Evolutionary conservation across 371 early-diverging fungal species (phyloP).

Genomic region (Furculomyces boomerangus): DNA sequence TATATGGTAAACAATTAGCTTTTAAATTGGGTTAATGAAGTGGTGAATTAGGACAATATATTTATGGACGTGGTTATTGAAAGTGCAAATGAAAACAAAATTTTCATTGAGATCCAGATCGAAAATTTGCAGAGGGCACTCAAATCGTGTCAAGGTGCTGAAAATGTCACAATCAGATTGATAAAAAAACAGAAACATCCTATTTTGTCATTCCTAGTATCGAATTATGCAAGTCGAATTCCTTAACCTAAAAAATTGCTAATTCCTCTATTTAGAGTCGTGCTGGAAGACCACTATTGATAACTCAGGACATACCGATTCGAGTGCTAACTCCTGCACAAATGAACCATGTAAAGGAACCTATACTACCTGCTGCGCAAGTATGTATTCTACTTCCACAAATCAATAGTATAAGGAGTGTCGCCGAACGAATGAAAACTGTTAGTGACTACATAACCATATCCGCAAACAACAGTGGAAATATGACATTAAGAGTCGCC

Average conservation of each 20-base stretch:
- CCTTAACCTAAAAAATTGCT: not conserved
- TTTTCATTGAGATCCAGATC: constrained; percentile 17
- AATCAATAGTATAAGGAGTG: constrained; percentile 23
- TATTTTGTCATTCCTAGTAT: not conserved
- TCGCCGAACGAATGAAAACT: constrained; percentile 31
- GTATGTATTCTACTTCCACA: constrained; percentile 34
- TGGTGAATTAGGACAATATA: constrained; percentile 6
- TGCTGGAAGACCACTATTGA: constrained; percentile 16
- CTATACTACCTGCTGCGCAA: constrained; percentile 18
- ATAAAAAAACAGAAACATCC: constrained; percentile 1
- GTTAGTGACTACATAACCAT: constrained; percentile 25
- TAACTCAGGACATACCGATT: constrained; percentile 33
- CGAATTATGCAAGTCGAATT: not conserved
- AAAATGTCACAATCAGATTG: not conserved
- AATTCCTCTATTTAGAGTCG: constrained; percentile 1
- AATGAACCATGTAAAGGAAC: constrained; percentile 22
- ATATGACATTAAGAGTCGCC: constrained; percentile 23
- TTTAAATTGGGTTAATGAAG: not conserved
- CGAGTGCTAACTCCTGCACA: constrained; percentile 18
- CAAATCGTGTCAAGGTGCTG: constrained; percentile 11
- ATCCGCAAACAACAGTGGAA: constrained; percentile 31
- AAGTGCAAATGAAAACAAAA: constrained; percentile 17
- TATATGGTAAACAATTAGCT: not conserved
- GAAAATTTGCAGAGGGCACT: constrained; percentile 19
- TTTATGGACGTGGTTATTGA: constrained; percentile 19